Base-by-base conservation (phyloP, 495 filamentous ascomycete species). In the Hypoxylon intermedium region DNA sequence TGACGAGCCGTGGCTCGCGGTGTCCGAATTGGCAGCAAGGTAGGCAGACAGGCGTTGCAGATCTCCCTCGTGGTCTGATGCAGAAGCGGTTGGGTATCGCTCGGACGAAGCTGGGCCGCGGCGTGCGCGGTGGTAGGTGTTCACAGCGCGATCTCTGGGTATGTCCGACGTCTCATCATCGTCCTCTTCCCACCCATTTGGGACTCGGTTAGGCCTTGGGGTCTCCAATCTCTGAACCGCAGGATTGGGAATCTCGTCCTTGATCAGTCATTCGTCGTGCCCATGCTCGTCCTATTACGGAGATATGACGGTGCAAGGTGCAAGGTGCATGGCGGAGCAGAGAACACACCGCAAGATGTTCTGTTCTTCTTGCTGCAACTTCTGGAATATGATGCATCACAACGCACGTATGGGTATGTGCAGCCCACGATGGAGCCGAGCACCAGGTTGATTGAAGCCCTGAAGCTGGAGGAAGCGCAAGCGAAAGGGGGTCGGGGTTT, bases 361-460 rank as follows among this genome's bases (percentile, higher is more conserved):
- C 47, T 21, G 24, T 26, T n/a, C 11, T 45, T 15, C 21, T 46
- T 15, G 30, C 19, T 6, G 13, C 13, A 1, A 26, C 49, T 28
- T 19, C 15, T 28, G 20, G 26, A 18, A 59, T 49, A 46, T 65
- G 61, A 55, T 48, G 9, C 19, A 24, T 65, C 55, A 59, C 38
- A 58, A 54, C 23, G 26, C 7, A 9, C 13, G 5, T 13, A 26
- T 36, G 2, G 33, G 41, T n/a, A 46, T 36, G 42, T 49, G 47
- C n/a, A 13, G 18, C 42, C 43, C 37, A 54, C 13, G 40, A 52
- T 48, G 34, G 56, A 55, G 54, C 61, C 61, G 45, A 59, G 33
- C 54, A 65, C 62, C 51, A 60, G 62, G 62, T 65, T 65, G 20
- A 38, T n/a, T n/a, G n/a, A n/a, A n/a, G n/a, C n/a, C n/a, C n/a